Evolutionary conservation across 352 stramenopile genomes (phyloP).

Genomic region (Phytophthora tentaculata): DNA sequence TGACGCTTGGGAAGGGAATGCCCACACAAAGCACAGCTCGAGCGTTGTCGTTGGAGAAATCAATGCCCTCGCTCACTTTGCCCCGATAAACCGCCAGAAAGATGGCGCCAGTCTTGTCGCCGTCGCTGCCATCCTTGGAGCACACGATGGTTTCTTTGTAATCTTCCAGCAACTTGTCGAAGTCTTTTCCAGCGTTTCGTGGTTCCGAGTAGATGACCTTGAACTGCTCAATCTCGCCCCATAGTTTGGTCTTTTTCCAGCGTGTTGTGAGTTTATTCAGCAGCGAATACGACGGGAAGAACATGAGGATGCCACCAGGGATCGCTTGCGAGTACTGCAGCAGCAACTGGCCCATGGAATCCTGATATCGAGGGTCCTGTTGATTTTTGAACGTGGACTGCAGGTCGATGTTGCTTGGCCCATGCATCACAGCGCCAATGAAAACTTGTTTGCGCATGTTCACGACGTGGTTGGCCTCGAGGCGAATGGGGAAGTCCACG

Average conservation of each 20-base stretch:
- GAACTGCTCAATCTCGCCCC: slow-evolving; percentile 57
- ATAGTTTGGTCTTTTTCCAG: slow-evolving; percentile 77
- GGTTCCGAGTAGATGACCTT: slow-evolving; percentile 79
- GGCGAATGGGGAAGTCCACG: slow-evolving; percentile 77
- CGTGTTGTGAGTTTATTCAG: slow-evolving; percentile 72
- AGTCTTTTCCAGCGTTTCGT: slow-evolving; percentile 79
- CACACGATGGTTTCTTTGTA: slow-evolving; percentile 58
- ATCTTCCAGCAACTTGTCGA: slow-evolving; percentile 76
- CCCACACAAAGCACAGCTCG: slow-evolving; percentile 97
- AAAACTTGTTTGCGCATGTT: slow-evolving; percentile 90
- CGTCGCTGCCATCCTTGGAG: slow-evolving; percentile 3
- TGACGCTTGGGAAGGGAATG: slow-evolving; percentile 97
- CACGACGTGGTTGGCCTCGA: slow-evolving; percentile 89
- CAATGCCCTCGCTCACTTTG: slow-evolving; percentile 98
- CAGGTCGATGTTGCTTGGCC: slow-evolving; percentile 68
- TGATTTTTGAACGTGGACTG: slow-evolving; percentile 85
- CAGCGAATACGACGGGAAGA: slow-evolving; percentile 86
- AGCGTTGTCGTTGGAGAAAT: slow-evolving; percentile 98
- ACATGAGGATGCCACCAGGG: slow-evolving; percentile 85
- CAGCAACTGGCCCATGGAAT: slow-evolving; percentile 80
- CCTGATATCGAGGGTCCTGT: slow-evolving; percentile 81
- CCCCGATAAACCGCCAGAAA: slow-evolving; percentile 98
- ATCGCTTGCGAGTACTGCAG: slow-evolving; percentile 71
- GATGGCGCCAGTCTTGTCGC: slow-evolving; percentile 83
- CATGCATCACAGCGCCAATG: slow-evolving; percentile 74